Evolutionary conservation across 352 stramenopile species (phyloP).

Genomic region (Pythium rhizo-oryzae): DNA sequence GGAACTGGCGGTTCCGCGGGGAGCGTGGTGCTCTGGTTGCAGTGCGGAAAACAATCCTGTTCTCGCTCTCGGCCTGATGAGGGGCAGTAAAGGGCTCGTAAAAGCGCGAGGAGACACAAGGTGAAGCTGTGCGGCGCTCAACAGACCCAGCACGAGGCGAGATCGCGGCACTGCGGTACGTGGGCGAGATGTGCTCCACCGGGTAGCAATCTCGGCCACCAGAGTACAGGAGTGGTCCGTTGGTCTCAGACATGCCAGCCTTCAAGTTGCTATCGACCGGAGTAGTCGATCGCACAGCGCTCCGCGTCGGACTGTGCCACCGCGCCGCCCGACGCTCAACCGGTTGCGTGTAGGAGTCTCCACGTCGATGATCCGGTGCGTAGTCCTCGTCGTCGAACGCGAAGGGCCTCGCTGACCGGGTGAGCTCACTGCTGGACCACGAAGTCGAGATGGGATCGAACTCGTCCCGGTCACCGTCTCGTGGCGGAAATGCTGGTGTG

Average conservation of each 20-base stretch:
- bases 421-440: neutral
- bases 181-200: conserved; percentile 1
- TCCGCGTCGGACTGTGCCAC: neutral
- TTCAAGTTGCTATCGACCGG: neutral
- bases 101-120: neutral
- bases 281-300: neutral
- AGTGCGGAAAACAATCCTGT: conserved; percentile 14
- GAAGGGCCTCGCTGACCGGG: neutral
- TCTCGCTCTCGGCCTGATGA: neutral
- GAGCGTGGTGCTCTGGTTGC: neutral
- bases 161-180: neutral
- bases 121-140: neutral
- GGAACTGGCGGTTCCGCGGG: conserved; percentile 4
- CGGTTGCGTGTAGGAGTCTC: neutral
- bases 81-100: neutral
- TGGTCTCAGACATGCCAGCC: neutral
- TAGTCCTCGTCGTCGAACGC: neutral
- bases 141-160: neutral
- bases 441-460: neutral
- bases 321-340: neutral
- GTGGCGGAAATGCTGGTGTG: neutral
- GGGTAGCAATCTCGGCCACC: conserved; percentile 9
- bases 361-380: neutral
- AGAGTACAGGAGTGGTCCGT: neutral
- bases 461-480: neutral